phyloP scores from a whole-genome alignment of 208 protist species.

The Phytomonas serpens region DNA sequence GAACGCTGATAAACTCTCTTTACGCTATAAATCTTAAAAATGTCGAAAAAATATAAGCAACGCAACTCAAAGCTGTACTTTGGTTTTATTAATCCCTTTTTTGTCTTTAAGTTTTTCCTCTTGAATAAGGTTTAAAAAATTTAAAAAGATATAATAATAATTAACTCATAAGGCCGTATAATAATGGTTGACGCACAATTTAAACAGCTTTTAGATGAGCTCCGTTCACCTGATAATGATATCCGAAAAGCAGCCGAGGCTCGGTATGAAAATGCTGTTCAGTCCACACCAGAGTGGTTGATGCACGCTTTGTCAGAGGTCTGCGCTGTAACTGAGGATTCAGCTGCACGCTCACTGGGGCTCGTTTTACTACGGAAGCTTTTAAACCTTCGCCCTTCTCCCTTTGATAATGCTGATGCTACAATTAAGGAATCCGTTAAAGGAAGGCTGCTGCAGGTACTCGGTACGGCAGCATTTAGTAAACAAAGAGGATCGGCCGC shows the following conservation, averaged over 20 bases:
- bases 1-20: neutral
- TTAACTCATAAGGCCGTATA: neutral
- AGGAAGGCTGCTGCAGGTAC: constrained; percentile 41
- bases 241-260: constrained; percentile 64
- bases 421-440: constrained; percentile 42
- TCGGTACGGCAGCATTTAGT: constrained; percentile 44
- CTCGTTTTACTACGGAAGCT: constrained; percentile 71
- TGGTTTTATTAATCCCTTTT: constrained; percentile 10
- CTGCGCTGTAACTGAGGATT: constrained; percentile 37
- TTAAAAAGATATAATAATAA: constrained; percentile 9
- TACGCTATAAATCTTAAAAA: neutral
- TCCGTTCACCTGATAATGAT: constrained; percentile 59
- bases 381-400: constrained; percentile 41
- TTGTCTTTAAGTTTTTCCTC: neutral
- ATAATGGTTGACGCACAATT: constrained; percentile 24
- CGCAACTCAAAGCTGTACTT: neutral
- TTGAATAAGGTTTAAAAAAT: constrained; percentile 3
- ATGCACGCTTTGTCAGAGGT: constrained; percentile 58
- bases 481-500: constrained; percentile 48
- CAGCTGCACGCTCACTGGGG: constrained; percentile 33
- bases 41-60: neutral
- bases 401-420: constrained; percentile 37
- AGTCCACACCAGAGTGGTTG: constrained; percentile 31
- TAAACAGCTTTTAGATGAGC: constrained; percentile 26
- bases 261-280: constrained; percentile 44